phyloP scores from a whole-genome alignment of 257 asterid species.

The Solanum clarkiae region DNA sequence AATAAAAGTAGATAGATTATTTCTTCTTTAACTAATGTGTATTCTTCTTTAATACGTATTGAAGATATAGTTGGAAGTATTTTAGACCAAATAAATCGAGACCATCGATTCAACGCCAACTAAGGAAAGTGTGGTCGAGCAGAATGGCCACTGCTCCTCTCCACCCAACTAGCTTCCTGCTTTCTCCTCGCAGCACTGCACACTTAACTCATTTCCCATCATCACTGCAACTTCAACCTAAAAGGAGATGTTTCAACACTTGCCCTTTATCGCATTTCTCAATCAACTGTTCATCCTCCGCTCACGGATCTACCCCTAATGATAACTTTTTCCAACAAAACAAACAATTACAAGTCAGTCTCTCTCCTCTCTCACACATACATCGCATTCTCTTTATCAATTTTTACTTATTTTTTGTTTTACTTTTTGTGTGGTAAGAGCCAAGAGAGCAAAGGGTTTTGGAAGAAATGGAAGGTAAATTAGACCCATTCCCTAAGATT shows the following conservation, averaged over 20 bases:
- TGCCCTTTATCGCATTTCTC: neutral
- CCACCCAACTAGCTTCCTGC: neutral
- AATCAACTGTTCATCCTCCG: slow-evolving; percentile 8
- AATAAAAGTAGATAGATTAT: no score
- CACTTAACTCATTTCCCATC: neutral
- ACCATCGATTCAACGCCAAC: neutral
- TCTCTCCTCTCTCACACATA: neutral
- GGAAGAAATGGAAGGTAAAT: slow-evolving; percentile 35
- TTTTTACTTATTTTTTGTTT: neutral
- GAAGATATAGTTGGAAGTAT: no score
- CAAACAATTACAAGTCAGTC: slow-evolving; percentile 13
- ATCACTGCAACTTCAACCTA: neutral
- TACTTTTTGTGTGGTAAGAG: neutral
- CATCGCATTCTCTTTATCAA: neutral
- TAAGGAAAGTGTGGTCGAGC: neutral
- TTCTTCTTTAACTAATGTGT: neutral
- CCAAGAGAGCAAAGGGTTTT: slow-evolving; percentile 15
- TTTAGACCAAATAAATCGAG: neutral
- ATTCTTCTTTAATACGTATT: no score
- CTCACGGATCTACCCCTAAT: slow-evolving; percentile 7
- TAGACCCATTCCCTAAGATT: neutral
- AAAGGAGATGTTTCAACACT: neutral
- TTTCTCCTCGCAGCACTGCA: neutral
- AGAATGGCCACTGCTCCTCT: neutral
- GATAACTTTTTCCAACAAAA: slow-evolving; percentile 3